Conservation (phyloP, 2,329 filamentous ascomycete species). For the Exophiala sp. region DNA sequence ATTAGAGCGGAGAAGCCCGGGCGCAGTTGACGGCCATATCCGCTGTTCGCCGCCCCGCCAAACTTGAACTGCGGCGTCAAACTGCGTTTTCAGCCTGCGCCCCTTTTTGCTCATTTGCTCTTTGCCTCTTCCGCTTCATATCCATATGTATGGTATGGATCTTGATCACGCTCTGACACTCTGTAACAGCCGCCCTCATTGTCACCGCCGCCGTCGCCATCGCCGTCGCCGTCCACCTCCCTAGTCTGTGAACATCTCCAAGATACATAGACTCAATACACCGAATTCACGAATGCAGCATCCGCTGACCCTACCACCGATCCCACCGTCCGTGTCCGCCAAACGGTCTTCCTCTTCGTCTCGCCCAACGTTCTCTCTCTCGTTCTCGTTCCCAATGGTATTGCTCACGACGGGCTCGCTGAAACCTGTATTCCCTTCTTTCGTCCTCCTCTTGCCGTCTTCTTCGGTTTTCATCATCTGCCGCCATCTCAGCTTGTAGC, state of each 20-base stretch:
- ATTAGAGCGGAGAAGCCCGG: background rate
- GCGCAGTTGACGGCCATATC: background rate
- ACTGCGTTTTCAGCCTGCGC: background rate
- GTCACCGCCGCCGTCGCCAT: too few relatives aligned
- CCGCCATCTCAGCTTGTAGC: background rate
- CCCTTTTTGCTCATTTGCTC: background rate
- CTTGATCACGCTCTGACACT: too few relatives aligned
- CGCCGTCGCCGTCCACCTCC: too few relatives aligned
- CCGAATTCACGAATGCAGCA: too few relatives aligned
- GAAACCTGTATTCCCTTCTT: background rate
- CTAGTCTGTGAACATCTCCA: too few relatives aligned
- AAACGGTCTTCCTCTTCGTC: background rate
- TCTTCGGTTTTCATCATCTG: background rate
- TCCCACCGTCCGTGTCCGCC: background rate
- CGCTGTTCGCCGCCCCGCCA: background rate
- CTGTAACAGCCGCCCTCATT: too few relatives aligned
- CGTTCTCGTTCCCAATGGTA: background rate
- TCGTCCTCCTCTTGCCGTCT: background rate
- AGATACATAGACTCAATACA: too few relatives aligned
- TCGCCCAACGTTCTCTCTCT: background rate
- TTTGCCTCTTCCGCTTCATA: too few relatives aligned
- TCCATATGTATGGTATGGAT: too few relatives aligned
- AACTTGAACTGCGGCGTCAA: background rate
- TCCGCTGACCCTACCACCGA: background rate
- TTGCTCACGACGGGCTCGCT: conserved; percentile 1